A percentile compares a stretch with the other conserved stretches of the same genome.
Evolutionary conservation across 2,329 filamentous ascomycete genomes (phyloP).

Genomic region (Lasiodiplodia sp.): DNA sequence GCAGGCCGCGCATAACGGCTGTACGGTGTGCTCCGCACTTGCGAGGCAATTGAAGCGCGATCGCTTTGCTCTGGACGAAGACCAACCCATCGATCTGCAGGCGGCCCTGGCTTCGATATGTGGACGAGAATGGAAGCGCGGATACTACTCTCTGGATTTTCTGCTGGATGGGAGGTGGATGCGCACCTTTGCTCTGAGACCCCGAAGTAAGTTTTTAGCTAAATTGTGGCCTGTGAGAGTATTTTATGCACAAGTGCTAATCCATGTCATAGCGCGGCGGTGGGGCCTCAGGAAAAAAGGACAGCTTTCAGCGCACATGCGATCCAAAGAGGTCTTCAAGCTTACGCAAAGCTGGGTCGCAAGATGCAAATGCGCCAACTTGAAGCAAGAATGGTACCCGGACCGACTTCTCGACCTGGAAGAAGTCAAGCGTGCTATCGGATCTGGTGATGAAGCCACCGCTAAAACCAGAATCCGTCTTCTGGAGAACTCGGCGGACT

Average conservation of each 20-base stretch:
- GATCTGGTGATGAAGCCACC: background rate
- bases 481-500: slow-evolving; percentile 18
- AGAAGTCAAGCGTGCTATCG: background rate
- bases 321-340: slow-evolving; percentile 25
- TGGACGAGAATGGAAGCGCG: background rate
- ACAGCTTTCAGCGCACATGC: slow-evolving; percentile 5
- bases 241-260: background rate
- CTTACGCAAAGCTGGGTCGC: slow-evolving; percentile 32
- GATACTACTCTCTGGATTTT: slow-evolving; percentile 30
- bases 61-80: background rate
- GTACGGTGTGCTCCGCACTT: slow-evolving; percentile 31
- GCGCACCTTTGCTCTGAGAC: background rate
- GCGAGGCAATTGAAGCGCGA: slow-evolving; percentile 20
- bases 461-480: background rate
- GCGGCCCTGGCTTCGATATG: background rate
- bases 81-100: background rate
- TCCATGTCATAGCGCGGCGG: background rate
- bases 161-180: background rate
- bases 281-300: background rate
- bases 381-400: slow-evolving; percentile 2
- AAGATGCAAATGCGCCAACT: slow-evolving; percentile 31
- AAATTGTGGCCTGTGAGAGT: background rate
- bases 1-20: slow-evolving; percentile 25
- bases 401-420: slow-evolving; percentile 6
- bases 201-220: background rate